phyloP scores from a whole-genome alignment of 768 basidiomycete genomes.

The Holtermannia corniformis region DNA sequence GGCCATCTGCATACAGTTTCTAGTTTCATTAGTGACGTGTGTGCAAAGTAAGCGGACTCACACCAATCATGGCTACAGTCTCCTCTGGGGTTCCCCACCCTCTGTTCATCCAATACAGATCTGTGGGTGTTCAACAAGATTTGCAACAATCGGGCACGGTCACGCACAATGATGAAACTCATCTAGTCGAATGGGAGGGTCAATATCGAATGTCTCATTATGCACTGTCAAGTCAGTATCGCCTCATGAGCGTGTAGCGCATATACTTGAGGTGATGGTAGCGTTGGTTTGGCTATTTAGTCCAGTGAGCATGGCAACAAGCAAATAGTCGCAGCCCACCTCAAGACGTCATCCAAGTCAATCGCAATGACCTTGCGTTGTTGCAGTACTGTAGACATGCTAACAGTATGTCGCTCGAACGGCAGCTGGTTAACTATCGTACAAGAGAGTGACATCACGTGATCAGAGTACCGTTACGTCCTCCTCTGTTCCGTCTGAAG shows the following conservation, averaged over 20 bases:
- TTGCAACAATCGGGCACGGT: not conserved
- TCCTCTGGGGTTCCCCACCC: conserved; percentile 35
- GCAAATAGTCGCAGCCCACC: conserved; percentile 11
- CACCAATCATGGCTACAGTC: conserved; percentile 28
- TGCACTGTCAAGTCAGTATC: conserved; percentile 26
- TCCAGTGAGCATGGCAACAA: not conserved
- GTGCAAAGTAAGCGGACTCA: conserved; percentile 7
- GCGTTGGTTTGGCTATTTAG: conserved; percentile 28
- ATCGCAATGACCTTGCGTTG: conserved; percentile 28
- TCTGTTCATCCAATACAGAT: conserved; percentile 40
- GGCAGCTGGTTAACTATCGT: not conserved
- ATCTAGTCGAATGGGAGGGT: conserved; percentile 24
- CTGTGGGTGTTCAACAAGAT: not conserved
- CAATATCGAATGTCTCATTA: conserved; percentile 25
- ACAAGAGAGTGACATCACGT: conserved; percentile 22
- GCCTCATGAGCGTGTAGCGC: not conserved
- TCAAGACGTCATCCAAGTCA: conserved; percentile 40
- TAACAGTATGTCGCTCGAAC: not conserved
- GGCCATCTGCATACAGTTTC: conserved; percentile 22
- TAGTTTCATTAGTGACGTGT: not conserved
- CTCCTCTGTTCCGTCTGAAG: conserved; percentile 29
- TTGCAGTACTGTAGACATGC: not conserved
- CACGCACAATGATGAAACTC: conserved; percentile 37
- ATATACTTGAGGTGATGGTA: conserved; percentile 28
- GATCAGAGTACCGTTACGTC: conserved; percentile 41